A percentile compares a stretch with the other conserved stretches of the same genome.
Evolutionary conservation across 2,329 filamentous ascomycete genomes (phyloP).

Genomic region (Hypoxylon rubiginosum): DNA sequence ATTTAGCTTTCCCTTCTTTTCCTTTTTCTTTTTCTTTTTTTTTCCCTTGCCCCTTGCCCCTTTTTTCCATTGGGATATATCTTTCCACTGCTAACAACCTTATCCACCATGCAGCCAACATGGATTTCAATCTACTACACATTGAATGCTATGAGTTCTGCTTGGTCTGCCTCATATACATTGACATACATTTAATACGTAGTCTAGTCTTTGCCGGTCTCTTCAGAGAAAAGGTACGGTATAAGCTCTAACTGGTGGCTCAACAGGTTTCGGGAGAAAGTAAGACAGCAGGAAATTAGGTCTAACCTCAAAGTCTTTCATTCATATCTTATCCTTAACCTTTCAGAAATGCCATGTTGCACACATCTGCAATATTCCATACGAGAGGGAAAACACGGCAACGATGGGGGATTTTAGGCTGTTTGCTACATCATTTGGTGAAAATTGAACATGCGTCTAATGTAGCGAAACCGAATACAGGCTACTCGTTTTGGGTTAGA

Average conservation of each 20-base stretch:
- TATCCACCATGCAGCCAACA: not conserved
- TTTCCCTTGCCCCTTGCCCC: not conserved
- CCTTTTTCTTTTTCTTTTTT: not conserved
- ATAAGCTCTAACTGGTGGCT: slow-evolving; percentile 13
- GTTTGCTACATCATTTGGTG: slow-evolving; percentile 30
- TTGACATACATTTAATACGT: not conserved
- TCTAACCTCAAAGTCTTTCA: not conserved
- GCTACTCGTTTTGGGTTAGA: slow-evolving; percentile 5
- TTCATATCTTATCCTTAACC: slow-evolving; percentile 10
- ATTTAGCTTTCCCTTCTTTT: not conserved
- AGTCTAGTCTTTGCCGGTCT: not conserved
- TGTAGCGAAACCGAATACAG: slow-evolving; percentile 18
- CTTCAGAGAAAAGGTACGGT: not conserved
- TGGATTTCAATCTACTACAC: not conserved
- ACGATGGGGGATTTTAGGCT: slow-evolving; percentile 29
- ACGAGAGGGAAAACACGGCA: not conserved
- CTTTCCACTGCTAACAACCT: not conserved
- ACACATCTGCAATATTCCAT: slow-evolving; percentile 17
- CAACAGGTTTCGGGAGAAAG: slow-evolving; percentile 27
- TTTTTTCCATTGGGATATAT: not conserved
- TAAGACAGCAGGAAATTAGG: slow-evolving; percentile 30
- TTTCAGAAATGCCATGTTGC: slow-evolving; percentile 25
- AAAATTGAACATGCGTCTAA: slow-evolving; percentile 19
- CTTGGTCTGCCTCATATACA: not conserved
- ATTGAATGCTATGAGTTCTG: not conserved